Conservation (phyloP, 768 basidiomycete species). For the Suillus hirtellus region DNA sequence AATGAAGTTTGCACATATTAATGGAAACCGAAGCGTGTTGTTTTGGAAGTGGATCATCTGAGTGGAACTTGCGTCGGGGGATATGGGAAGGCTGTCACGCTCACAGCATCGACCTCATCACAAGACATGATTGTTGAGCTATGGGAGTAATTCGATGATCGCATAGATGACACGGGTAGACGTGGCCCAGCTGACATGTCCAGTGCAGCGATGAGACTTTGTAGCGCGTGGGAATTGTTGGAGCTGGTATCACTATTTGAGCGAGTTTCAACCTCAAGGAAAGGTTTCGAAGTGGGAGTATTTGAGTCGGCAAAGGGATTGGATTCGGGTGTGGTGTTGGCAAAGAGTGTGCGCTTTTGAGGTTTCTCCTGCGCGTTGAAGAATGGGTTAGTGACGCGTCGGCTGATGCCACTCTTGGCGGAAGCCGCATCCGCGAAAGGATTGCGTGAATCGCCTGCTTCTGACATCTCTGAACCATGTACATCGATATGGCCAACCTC, state of each 20-base stretch:
- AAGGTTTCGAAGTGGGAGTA: slow-evolving; percentile 22
- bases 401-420: slow-evolving; percentile 15
- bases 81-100: slow-evolving; percentile 31
- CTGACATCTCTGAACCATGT: slow-evolving; percentile 16
- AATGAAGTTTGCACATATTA: slow-evolving; percentile 5
- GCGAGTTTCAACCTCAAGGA: slow-evolving; percentile 30
- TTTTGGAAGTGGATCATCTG: slow-evolving; percentile 11
- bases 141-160: slow-evolving; percentile 45
- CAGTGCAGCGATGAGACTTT: slow-evolving; percentile 69
- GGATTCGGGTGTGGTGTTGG: slow-evolving; percentile 16
- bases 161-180: slow-evolving; percentile 59
- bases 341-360: slow-evolving; percentile 18
- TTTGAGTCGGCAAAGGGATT: slow-evolving; percentile 47
- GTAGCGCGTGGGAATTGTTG: slow-evolving; percentile 55
- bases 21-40: neutral
- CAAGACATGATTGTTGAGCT: slow-evolving; percentile 21
- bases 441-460: slow-evolving; percentile 18
- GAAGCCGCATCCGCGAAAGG: slow-evolving; percentile 29
- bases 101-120: slow-evolving; percentile 29
- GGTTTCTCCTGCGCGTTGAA: slow-evolving; percentile 43
- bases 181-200: slow-evolving; percentile 48
- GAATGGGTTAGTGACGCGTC: slow-evolving; percentile 37
- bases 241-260: slow-evolving; percentile 25
- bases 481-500: slow-evolving; percentile 52
- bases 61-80: slow-evolving; percentile 24